Evolutionary conservation across 805 yeast genomes (phyloP).

Genomic region (Scheffersomyces amazonensis): DNA sequence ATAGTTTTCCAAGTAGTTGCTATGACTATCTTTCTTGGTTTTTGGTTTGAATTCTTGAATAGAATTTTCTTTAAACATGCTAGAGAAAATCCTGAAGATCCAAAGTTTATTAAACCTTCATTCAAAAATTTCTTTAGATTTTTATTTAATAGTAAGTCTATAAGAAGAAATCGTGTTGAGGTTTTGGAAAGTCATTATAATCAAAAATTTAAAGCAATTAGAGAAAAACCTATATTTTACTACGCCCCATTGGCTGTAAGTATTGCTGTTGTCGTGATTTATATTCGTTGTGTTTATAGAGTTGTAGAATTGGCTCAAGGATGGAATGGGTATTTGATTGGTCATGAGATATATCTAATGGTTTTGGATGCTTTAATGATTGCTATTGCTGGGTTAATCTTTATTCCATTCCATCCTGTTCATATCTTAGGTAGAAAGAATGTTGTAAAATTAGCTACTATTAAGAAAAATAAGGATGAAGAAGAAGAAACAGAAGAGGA

Average conservation of each 20-base stretch:
- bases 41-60: conserved; percentile 35
- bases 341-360: conserved; percentile 36
- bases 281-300: conserved; percentile 36
- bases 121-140: conserved; percentile 25
- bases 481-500: conserved; percentile 3
- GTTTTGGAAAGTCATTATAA: conserved; percentile 30
- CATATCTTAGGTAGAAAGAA: conserved; percentile 30
- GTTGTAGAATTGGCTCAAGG: conserved; percentile 41
- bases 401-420: conserved; percentile 39
- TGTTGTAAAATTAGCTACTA: conserved; percentile 22
- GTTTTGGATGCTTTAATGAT: conserved; percentile 38
- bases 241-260: conserved; percentile 36
- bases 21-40: conserved; percentile 32
- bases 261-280: conserved; percentile 27
- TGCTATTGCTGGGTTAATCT: conserved; percentile 31
- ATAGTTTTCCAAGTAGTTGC: conserved; percentile 35
- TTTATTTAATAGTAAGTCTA: conserved; percentile 22
- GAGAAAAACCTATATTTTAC: conserved; percentile 22
- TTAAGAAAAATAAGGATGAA: conserved; percentile 23
- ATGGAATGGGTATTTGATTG: conserved; percentile 32
- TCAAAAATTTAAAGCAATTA: conserved; percentile 19
- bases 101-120: conserved; percentile 16
- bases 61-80: conserved; percentile 28
- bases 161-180: conserved; percentile 15
- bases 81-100: conserved; percentile 4